These are phyloP conservation scores for Gardenia jasminoides DNA, from an alignment of 257 asterid species.

Conservation along the genomic window DNA sequence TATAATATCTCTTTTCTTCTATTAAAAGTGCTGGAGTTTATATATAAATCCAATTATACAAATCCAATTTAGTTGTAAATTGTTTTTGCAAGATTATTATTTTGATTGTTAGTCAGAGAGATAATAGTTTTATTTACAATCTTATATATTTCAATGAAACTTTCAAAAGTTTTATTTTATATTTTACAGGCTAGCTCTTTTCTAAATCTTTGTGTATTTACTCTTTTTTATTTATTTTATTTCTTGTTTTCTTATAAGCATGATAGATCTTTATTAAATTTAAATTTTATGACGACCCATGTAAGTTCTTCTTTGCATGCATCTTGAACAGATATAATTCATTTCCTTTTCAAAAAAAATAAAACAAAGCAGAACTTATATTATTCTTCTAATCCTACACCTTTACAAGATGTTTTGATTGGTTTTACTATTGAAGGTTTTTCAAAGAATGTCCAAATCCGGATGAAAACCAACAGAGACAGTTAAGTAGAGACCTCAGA, in stretches of 20 bases:
- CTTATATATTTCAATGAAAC: background rate
- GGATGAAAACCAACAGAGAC: background rate
- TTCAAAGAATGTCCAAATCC: background rate
- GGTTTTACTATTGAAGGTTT: background rate
- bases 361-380: no score
- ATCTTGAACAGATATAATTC: background rate
- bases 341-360: no score
- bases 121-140: no score
- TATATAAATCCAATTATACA: background rate
- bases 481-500: background rate
- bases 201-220: background rate
- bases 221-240: no score
- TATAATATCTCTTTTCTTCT: background rate
- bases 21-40: background rate
- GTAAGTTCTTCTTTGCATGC: background rate
- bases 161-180: no score
- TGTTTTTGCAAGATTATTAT: background rate
- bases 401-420: background rate
- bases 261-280: no score
- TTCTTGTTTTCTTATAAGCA: background rate
- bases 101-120: background rate
- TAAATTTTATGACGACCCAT: background rate
- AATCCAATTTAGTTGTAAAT: no score
- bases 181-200: no score
- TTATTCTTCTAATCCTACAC: background rate